Evolutionary conservation across 352 stramenopile species (phyloP).

Genomic region (Phytophthora macrochlamydospora): DNA sequence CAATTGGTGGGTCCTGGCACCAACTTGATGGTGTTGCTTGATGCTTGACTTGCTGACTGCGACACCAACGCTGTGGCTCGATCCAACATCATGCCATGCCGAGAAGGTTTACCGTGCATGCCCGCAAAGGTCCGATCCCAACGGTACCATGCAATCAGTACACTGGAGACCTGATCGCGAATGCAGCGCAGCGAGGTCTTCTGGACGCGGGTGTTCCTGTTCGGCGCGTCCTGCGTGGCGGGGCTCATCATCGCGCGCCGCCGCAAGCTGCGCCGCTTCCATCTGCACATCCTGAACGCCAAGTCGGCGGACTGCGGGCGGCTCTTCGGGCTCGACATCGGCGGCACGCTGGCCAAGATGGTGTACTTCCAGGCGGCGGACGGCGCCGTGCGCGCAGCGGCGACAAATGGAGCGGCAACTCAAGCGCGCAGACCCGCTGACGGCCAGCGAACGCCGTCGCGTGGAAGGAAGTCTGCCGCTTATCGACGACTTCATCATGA

Average conservation of each 20-base stretch:
- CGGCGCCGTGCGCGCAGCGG: constrained; percentile 29
- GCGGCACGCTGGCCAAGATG: constrained; percentile 92
- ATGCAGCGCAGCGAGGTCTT: constrained; percentile 48
- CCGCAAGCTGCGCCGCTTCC: constrained; percentile 70
- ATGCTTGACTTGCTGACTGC: neutral
- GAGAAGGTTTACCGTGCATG: neutral
- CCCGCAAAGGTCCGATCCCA: neutral
- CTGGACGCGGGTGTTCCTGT: constrained; percentile 76
- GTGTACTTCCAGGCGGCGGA: constrained; percentile 91
- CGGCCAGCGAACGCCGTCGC: constrained; percentile 10
- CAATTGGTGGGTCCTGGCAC: no score
- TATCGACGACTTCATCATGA: constrained; percentile 63
- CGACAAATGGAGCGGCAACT: constrained; percentile 37
- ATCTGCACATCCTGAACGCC: constrained; percentile 69
- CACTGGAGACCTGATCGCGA: neutral
- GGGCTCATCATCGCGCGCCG: constrained; percentile 73
- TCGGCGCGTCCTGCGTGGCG: constrained; percentile 69
- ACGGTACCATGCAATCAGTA: no score
- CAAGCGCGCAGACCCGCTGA: constrained; percentile 19
- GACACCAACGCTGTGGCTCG: neutral
- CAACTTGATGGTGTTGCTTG: neutral
- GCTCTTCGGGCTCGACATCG: constrained; percentile 93
- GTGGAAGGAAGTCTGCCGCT: constrained; percentile 54
- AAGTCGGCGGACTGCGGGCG: constrained; percentile 72
- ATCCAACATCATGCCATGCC: neutral